Conservation (phyloP, 768 basidiomycete genomes). For the Cystofilobasidium bisporidii region DNA sequence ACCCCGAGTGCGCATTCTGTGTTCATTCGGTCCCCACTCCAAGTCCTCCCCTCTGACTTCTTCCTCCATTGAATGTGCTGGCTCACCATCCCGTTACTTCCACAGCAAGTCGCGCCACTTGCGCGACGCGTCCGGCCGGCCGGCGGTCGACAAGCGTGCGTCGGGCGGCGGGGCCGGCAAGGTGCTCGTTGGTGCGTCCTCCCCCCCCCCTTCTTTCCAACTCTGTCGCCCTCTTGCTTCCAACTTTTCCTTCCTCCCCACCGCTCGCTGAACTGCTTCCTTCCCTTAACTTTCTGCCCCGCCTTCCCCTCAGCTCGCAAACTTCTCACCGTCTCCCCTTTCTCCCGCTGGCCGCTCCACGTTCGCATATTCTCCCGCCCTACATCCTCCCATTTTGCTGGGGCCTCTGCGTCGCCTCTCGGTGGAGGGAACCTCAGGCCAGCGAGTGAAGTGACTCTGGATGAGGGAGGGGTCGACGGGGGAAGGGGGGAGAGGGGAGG, state of each 20-base stretch:
- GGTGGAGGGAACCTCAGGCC: slow-evolving; percentile 3
- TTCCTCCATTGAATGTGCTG: too few relatives aligned
- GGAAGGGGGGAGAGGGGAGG: slow-evolving; percentile 12
- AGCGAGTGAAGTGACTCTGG: too few relatives aligned
- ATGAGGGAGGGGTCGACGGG: slow-evolving; percentile 13
- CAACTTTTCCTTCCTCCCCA: too few relatives aligned
- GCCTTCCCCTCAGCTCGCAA: slow-evolving; percentile 47
- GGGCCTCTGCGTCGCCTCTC: neutral
- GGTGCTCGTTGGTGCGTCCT: neutral
- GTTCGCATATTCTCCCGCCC: slow-evolving; percentile 59
- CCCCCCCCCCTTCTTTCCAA: neutral
- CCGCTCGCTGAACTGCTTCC: too few relatives aligned
- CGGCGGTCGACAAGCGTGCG: too few relatives aligned
- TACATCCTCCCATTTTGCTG: slow-evolving; percentile 46
- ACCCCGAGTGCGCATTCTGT: slow-evolving; percentile 46
- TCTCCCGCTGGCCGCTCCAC: slow-evolving; percentile 61
- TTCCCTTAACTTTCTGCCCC: slow-evolving; percentile 8
- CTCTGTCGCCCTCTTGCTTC: neutral
- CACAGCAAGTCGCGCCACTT: slow-evolving; percentile 36
- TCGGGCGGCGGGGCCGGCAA: neutral
- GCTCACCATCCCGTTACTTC: neutral
- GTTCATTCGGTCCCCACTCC: neutral
- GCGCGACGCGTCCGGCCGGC: neutral
- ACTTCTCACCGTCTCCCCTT: slow-evolving; percentile 60
- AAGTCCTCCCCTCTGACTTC: neutral